Evolutionary conservation across 2,329 filamentous ascomycete genomes (phyloP).

Genomic region (Fusarium tricinctum): DNA sequence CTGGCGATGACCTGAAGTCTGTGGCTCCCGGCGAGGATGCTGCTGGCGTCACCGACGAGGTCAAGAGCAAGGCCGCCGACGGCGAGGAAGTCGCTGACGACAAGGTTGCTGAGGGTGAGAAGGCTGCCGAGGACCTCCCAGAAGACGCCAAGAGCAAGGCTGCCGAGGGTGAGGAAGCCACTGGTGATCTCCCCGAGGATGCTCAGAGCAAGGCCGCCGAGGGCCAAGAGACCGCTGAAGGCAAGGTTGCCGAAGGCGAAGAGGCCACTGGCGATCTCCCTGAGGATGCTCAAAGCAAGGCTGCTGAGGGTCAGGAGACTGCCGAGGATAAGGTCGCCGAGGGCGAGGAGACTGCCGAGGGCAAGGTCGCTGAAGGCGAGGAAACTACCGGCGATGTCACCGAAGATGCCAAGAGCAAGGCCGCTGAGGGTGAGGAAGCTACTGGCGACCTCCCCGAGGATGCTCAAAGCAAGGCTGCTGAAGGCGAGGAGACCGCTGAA

Average conservation of each 20-base stretch:
- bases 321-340: conserved; percentile 6
- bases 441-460: conserved; percentile 6
- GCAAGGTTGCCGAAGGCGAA: conserved; percentile 14
- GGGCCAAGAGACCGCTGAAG: conserved; percentile 1
- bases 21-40: conserved; percentile 56
- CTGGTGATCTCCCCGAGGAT: conserved; percentile 4
- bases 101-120: conserved; percentile 46
- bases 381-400: conserved; percentile 9
- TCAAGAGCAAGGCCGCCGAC: conserved; percentile 37
- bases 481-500: conserved; percentile 1
- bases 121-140: conserved; percentile 9
- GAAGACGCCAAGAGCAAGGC: conserved; percentile 26
- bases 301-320: conserved; percentile 2
- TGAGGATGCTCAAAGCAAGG: background rate
- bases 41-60: conserved; percentile 45
- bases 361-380: conserved; percentile 47
- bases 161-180: conserved; percentile 10
- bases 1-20: conserved; percentile 57
- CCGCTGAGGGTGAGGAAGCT: conserved; percentile 8
- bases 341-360: conserved; percentile 12
- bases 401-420: conserved; percentile 23
- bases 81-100: conserved; percentile 19
- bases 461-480: conserved; percentile 1
- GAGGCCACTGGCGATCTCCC: background rate
- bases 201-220: conserved; percentile 2